Conservation (phyloP, 257 asterid species). For the Jasminum sambac region DNA sequence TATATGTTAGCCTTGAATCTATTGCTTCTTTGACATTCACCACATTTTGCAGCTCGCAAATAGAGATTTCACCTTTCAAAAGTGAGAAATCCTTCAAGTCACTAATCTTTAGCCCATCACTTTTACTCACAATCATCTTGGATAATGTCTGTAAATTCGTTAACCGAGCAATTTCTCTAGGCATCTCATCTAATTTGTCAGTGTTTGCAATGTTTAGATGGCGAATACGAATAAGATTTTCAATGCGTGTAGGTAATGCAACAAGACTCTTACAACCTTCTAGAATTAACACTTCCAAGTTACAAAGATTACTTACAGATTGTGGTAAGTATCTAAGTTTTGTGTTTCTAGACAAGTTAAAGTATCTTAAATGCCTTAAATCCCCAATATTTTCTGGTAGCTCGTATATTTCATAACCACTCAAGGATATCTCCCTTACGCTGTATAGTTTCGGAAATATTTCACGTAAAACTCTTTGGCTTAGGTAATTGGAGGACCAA, state of each 20-base stretch:
- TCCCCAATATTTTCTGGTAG: conserved; percentile 30
- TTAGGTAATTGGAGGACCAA: conserved; percentile 9
- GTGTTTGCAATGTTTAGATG: conserved; percentile 28
- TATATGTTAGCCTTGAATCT: conserved; percentile 22
- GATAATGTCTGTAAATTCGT: conserved; percentile 24
- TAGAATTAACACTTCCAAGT: conserved; percentile 22
- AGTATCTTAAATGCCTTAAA: conserved; percentile 33
- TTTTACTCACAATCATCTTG: conserved; percentile 23
- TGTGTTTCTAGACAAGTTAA: conserved; percentile 25
- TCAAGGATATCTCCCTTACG: conserved; percentile 29
- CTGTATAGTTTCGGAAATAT: conserved; percentile 24
- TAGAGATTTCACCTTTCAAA: conserved; percentile 16
- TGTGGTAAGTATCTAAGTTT: conserved; percentile 18
- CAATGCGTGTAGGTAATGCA: conserved; percentile 5
- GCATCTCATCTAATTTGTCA: conserved; percentile 22
- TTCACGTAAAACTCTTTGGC: conserved; percentile 22
- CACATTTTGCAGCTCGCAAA: conserved; percentile 20
- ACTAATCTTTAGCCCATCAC: conserved; percentile 13
- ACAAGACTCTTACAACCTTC: conserved; percentile 9
- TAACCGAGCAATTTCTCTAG: conserved; percentile 20
- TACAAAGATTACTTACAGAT: conserved; percentile 12
- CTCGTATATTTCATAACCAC: conserved; percentile 27
- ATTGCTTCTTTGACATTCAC: conserved; percentile 16
- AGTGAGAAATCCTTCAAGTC: conserved; percentile 19
- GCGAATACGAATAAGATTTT: conserved; percentile 20